phyloP scores from a whole-genome alignment of 176 grass and related monocot genomes.

The Phoenix dactylifera region DNA sequence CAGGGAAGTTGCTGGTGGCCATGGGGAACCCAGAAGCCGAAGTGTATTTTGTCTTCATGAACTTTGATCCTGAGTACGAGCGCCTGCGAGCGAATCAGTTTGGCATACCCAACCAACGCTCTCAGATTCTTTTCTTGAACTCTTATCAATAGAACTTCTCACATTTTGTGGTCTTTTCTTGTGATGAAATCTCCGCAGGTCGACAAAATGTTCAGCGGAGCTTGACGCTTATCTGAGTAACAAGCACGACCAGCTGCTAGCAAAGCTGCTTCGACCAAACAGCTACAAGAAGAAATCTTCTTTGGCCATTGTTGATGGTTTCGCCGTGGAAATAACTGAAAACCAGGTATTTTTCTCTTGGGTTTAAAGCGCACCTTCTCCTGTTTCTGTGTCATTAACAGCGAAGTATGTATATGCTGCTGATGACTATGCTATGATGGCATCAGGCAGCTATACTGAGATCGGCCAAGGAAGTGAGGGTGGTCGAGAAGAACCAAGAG shows the following conservation, averaged over 20 bases:
- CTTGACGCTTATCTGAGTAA: slow-evolving; percentile 75
- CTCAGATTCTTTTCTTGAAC: background rate
- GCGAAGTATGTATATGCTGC: no score
- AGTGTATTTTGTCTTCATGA: slow-evolving; percentile 99
- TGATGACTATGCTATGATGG: no score
- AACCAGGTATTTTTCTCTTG: slow-evolving; percentile 32
- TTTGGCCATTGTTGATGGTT: slow-evolving; percentile 91
- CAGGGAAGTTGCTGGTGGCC: background rate
- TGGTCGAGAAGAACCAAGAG: slow-evolving; percentile 99
- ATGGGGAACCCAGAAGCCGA: slow-evolving; percentile 65
- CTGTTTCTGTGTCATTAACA: background rate
- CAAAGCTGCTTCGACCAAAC: slow-evolving; percentile 47
- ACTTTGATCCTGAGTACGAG: slow-evolving; percentile 86
- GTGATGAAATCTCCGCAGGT: slow-evolving; percentile 23
- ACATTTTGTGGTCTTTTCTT: slow-evolving; percentile 1
- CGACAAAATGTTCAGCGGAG: slow-evolving; percentile 55
- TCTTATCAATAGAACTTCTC: slow-evolving; percentile 2
- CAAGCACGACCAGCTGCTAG: slow-evolving; percentile 83
- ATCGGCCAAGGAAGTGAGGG: slow-evolving; percentile 73
- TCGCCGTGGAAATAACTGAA: slow-evolving; percentile 73
- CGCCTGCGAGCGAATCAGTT: slow-evolving; percentile 66
- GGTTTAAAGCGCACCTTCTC: background rate
- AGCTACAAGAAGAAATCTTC: slow-evolving; percentile 79
- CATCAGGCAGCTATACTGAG: slow-evolving; percentile 50
- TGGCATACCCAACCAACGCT: background rate